A percentile compares a stretch with the other conserved stretches of the same genome.
phyloP scores from a whole-genome alignment of 495 filamentous ascomycete species.

The Neurospora discreta region DNA sequence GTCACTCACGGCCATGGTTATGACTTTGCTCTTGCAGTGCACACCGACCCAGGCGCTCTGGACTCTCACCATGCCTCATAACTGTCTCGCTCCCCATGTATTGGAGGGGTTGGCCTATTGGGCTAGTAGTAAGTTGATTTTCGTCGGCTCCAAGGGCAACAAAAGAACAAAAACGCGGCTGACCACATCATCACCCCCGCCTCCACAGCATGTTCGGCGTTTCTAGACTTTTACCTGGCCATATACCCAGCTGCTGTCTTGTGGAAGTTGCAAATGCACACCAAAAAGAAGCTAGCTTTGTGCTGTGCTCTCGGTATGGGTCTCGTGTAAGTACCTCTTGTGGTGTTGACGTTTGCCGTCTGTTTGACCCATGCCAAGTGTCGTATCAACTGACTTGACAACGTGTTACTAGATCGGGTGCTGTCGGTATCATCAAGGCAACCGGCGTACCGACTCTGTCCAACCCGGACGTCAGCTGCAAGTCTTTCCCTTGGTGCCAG shows the following conservation, averaged over 20 bases:
- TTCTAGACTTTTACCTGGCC: slow-evolving; percentile 21
- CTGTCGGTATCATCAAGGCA: neutral
- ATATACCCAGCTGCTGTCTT: slow-evolving; percentile 11
- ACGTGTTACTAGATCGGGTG: neutral
- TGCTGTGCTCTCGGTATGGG: slow-evolving; percentile 14
- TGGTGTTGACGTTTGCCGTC: neutral
- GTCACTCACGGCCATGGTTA: slow-evolving; percentile 20
- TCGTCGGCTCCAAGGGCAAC: neutral
- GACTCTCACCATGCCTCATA: slow-evolving; percentile 19
- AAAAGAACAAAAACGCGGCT: neutral
- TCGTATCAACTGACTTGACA: neutral
- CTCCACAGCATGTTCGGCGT: slow-evolving; percentile 1
- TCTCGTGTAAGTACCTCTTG: slow-evolving; percentile 9
- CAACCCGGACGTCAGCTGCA: neutral
- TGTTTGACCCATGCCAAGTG: neutral
- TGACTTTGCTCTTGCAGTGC: slow-evolving; percentile 33
- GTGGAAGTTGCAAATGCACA: slow-evolving; percentile 7
- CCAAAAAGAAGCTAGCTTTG: slow-evolving; percentile 18
- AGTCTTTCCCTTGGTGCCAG: neutral
- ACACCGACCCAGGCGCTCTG: slow-evolving; percentile 30
- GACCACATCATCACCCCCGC: neutral
- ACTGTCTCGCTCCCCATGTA: neutral
- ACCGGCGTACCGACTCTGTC: neutral
- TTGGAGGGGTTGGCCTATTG: neutral
- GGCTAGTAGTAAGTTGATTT: neutral